Conservation (phyloP, 1,284 basidiomycete species). For the Leccinum holopus region DNA sequence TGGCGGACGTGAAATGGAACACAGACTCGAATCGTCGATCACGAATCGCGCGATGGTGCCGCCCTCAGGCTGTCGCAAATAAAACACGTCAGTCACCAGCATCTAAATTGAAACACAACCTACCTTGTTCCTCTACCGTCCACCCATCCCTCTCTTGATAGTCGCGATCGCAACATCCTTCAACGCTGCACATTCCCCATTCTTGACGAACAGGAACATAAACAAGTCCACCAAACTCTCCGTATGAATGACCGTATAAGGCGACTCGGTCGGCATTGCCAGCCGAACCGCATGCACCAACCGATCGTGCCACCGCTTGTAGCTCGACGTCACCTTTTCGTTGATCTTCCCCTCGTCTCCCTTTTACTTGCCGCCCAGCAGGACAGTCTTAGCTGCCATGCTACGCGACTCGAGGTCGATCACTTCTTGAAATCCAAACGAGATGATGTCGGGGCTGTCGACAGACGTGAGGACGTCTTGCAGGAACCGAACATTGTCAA, state of each 20-base stretch:
- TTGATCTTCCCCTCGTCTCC: constrained; percentile 62
- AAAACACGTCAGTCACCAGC: background rate
- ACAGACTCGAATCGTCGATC: constrained; percentile 88
- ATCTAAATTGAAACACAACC: constrained; percentile 10
- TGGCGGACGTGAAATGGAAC: constrained; percentile 82
- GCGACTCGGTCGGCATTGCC: constrained; percentile 63
- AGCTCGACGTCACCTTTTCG: constrained; percentile 80
- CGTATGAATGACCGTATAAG: constrained; percentile 80
- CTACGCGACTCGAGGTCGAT: constrained; percentile 92
- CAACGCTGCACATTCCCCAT: constrained; percentile 54
- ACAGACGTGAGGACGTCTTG: constrained; percentile 68
- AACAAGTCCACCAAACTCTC: constrained; percentile 93
- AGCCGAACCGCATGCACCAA: constrained; percentile 71
- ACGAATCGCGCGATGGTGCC: constrained; percentile 90
- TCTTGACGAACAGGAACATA: constrained; percentile 78
- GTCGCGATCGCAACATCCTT: constrained; percentile 75
- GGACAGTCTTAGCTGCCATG: constrained; percentile 86
- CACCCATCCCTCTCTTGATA: constrained; percentile 90
- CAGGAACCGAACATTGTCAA: constrained; percentile 73
- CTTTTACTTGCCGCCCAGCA: constrained; percentile 74
- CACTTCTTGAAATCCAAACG: constrained; percentile 94
- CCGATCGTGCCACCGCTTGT: constrained; percentile 86
- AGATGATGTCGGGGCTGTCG: constrained; percentile 82
- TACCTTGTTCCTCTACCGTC: constrained; percentile 95
- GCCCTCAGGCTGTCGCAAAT: constrained; percentile 50